Evolutionary conservation across 208 protist species (phyloP), one percentile per base, ranked within the genome.

Genomic region (Phytomonas sp.): DNA sequence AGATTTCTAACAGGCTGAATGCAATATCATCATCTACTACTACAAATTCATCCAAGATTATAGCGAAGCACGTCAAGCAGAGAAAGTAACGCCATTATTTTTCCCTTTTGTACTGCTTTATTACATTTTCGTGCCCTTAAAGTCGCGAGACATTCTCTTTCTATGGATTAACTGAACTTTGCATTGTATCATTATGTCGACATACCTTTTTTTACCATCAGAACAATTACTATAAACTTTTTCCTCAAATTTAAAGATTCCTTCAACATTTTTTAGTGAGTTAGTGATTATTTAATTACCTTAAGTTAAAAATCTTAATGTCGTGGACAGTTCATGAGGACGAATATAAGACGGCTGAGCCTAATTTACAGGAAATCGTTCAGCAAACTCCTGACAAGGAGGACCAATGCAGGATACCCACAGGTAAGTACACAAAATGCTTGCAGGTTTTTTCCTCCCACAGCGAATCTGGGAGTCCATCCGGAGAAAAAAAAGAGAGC

Each of bases 291-390:
- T 40, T 37, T 8, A 23, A 51, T 23, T 51, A 51, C 40, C 13
- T 51, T 51, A 15, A 31, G 29, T 74, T 30, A 36, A 28, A 8
- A 37, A 36, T 70, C 32, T 64, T 34, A 31, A 82, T 85, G 82
- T 80, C 88, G 63, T 95, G 87, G 89, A 93, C 87, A 60, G 89
- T 95, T 61, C 89, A 93, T 65, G 87, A 95, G 60, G 85, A 95
- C 62, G 87, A 91, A 67, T 90, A 90, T 77, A 85, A 65, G 61
- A 77, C 62, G 53, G 75, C 79, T n/a, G 81, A 79, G 31, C 75
- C 64, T 9, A 85, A 88, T 73, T 29, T 85, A 46, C 70, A 81
- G 64, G 83, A 82, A 64, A 73, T 87, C 15, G 53, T 85, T 60
- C 78, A 83, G 43, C 68, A 81, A 6, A 78, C 78, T 36, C 66